Evolutionary conservation across 495 filamentous ascomycete species (phyloP), one percentile per base, ranked within the genome.

Genomic region (Xylaria palmicola): DNA sequence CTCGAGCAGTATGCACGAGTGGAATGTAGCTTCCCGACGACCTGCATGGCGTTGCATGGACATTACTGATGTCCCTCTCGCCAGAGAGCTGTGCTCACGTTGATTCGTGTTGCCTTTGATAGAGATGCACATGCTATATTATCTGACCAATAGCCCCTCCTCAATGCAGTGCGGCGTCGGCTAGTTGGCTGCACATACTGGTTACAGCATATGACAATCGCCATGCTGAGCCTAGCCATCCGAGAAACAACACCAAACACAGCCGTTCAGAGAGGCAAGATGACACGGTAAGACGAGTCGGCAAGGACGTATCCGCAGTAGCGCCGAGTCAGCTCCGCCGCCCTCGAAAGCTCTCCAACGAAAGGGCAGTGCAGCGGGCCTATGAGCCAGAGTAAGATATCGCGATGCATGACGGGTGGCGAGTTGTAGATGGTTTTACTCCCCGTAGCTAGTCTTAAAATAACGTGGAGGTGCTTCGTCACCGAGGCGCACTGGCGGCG

Each of bases 251-350:
- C n/a, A n/a, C n/a, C n/a, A n/a, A n/a, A n/a, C n/a, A n/a, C 13
- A 55, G 36, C 51, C 40, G 15, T 40, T 17, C 4, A 22, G 7
- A n/a, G 13, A 22, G 36, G 15, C 40, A 24, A 30, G 15, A 56
- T 44, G 39, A 30, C 10, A 17, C 51, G 39, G 15, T 54, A 27
- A 54, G 51, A 54, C 51, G 36, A 55, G 6, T n/a, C 26, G 24
- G 30, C 22, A 43, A 55, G n/a, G 26, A 13, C 32, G 43, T 4
- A 12, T 19, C 3, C 22, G 13, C 9, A 43, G 26, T 44, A 30
- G 22, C 12, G 24, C 53, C 26, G 39, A 44, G 53, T 44, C 53
- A 56, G 53, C 52, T 43, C 52, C 36, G 26, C 9, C 29, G 9
- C n/a, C 22, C 43, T 19, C 20, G n/a, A n/a, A n/a, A n/a, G n/a